Evolutionary conservation across 2,329 filamentous ascomycete species (phyloP), one percentile per base, ranked within the genome.

Genomic region (Triangularia setosa): DNA sequence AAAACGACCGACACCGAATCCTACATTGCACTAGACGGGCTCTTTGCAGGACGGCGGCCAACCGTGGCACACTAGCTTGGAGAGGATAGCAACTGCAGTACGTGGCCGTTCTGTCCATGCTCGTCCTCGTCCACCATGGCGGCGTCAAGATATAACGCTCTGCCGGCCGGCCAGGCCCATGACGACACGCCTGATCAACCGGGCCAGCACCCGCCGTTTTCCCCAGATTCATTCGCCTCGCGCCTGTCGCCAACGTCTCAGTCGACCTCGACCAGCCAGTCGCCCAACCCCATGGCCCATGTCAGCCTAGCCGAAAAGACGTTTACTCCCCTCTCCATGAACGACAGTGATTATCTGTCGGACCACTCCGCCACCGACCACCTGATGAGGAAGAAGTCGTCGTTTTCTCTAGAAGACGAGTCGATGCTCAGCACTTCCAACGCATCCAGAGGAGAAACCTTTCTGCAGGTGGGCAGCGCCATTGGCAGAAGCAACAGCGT

Each of bases 261-360:
- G 11, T 58, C 65, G 23, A 64, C 63, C 24, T 30, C 66, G 58
- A 61, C 67, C 30, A 54, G 63, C 44, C 40, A 66, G 25, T 70
- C 72, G 40, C 67, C 70, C 24, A 68, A 67, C 33, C 65, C 67
- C 52, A 65, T 69, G 48, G 68, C 70, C 53, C 71, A 68, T 53
- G 56, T 71, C 24, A 65, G 66, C 18, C 64, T 73, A n/a, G 68
- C 69, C 65, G 70, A 73, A 25, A 65, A 70, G 58, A 66, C 70
- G 8, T 72, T 73, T 21, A 75, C 74, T 58, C 74, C 74, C n/a
- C 61, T 75, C 48, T 75, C 74, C 18, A 71, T 75, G 71, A 67
- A 69, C 64, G 69, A 66, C 58, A 71, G 71, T 60, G 70, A 71
- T n/a, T 61, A 55, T 25, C 18, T 61, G 23, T 60, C 67, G 9